Evolutionary conservation across 1,284 basidiomycete species (phyloP).

Genomic region (Trichosporon asahii): DNA sequence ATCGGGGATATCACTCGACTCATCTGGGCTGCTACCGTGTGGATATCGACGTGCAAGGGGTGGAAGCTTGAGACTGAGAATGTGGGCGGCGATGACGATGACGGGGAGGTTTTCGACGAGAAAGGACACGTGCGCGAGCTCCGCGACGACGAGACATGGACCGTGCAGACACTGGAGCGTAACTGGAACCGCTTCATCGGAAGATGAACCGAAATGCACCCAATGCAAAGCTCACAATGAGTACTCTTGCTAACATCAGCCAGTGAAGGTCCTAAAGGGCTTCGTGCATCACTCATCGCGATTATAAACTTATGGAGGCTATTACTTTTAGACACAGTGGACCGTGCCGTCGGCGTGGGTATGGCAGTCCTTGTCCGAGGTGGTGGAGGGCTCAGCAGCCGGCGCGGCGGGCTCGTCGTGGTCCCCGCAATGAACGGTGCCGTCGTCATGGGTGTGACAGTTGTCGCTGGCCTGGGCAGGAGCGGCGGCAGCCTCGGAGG

Average conservation of each 20-base stretch:
- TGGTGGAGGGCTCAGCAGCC: not conserved
- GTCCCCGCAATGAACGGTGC: too few relatives aligned
- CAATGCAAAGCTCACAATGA: too few relatives aligned
- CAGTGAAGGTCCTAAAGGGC: not conserved
- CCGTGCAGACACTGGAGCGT: constrained; percentile 42
- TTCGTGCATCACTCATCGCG: not conserved
- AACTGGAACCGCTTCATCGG: constrained; percentile 52
- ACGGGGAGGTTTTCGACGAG: constrained; percentile 26
- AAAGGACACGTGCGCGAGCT: constrained; percentile 16
- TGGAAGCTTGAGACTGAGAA: constrained; percentile 43
- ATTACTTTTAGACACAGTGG: not conserved
- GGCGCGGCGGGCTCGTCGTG: too few relatives aligned
- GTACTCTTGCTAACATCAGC: too few relatives aligned
- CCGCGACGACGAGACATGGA: constrained; percentile 28
- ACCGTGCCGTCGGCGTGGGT: constrained; percentile 42
- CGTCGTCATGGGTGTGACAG: too few relatives aligned
- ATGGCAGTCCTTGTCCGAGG: constrained; percentile 33
- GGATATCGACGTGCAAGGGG: constrained; percentile 40
- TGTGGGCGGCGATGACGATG: constrained; percentile 29
- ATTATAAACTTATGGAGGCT: too few relatives aligned
- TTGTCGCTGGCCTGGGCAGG: not conserved
- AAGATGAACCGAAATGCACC: not conserved
- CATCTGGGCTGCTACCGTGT: constrained; percentile 45
- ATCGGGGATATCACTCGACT: constrained; percentile 32
- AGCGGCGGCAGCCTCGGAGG: not conserved